Conservation (phyloP, 2,329 filamentous ascomycete genomes). For the Aurifilum marmelostoma region DNA sequence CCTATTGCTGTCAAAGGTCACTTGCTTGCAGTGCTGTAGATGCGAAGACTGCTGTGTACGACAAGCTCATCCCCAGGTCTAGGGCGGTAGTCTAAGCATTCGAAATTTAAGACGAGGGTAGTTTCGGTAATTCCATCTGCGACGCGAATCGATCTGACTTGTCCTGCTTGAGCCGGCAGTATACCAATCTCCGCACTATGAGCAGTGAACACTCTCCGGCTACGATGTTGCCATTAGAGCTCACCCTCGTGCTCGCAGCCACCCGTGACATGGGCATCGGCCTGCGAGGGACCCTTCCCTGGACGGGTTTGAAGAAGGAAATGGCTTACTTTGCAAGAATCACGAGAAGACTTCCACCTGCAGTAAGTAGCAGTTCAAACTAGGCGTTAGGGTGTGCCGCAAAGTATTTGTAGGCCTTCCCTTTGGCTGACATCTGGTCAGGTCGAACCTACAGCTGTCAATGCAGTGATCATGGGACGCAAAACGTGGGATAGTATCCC, state of each 20-base stretch:
- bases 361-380: slow-evolving; percentile 36
- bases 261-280: slow-evolving; percentile 93
- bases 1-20: background rate
- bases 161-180: background rate
- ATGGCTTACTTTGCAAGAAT: slow-evolving; percentile 95
- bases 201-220: background rate
- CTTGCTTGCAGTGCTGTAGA: background rate
- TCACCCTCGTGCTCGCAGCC: slow-evolving; percentile 93
- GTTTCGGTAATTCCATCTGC: background rate
- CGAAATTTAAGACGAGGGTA: background rate
- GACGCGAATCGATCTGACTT: background rate
- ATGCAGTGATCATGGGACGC: slow-evolving; percentile 94
- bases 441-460: slow-evolving; percentile 47
- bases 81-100: background rate
- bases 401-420: background rate
- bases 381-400: background rate
- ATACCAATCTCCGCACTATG: background rate
- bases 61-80: background rate
- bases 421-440: slow-evolving; percentile 27
- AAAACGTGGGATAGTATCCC: slow-evolving; percentile 97
- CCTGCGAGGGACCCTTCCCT: slow-evolving; percentile 75
- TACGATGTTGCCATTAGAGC: slow-evolving; percentile 49
- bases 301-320: slow-evolving; percentile 85
- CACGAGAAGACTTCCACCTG: slow-evolving; percentile 66
- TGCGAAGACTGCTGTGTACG: background rate